Conservation (phyloP, 2,329 filamentous ascomycete genomes). For the Apiospora arundinis region DNA sequence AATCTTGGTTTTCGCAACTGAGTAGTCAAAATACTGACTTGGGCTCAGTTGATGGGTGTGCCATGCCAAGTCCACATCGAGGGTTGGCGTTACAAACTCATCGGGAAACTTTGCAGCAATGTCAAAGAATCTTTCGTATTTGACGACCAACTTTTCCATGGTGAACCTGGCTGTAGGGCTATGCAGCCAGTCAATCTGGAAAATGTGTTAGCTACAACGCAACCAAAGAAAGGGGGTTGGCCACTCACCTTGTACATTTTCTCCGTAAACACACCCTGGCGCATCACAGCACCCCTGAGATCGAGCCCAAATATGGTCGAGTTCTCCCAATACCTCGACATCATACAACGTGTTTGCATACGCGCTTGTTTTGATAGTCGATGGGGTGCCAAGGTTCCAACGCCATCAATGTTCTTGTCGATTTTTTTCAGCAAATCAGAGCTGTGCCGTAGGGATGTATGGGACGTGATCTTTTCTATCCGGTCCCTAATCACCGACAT, state of each 20-base stretch:
- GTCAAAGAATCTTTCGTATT: constrained; percentile 66
- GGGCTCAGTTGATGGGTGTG: constrained; percentile 78
- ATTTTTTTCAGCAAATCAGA: constrained; percentile 42
- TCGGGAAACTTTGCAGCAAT: constrained; percentile 57
- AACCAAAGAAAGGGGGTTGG: background rate
- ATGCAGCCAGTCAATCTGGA: constrained; percentile 51
- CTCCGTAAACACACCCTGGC: constrained; percentile 67
- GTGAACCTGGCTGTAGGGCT: constrained; percentile 66
- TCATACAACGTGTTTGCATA: constrained; percentile 64
- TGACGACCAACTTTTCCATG: constrained; percentile 65
- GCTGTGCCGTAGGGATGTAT: constrained; percentile 27
- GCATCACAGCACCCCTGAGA: constrained; percentile 64
- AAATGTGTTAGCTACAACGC: background rate
- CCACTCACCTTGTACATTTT: constrained; percentile 65
- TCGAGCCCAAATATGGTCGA: constrained; percentile 67
- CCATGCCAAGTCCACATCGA: constrained; percentile 76
- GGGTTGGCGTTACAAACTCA: constrained; percentile 66
- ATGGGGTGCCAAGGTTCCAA: constrained; percentile 28
- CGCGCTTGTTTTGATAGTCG: constrained; percentile 35
- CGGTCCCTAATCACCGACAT: constrained; percentile 51
- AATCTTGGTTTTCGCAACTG: constrained; percentile 49
- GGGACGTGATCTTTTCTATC: constrained; percentile 52
- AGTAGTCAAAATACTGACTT: constrained; percentile 64
- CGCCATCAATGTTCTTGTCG: constrained; percentile 36
- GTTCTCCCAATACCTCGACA: constrained; percentile 72